Evolutionary conservation across 129 eudicot genomes (phyloP).

Genomic region (Artemisia annua): DNA sequence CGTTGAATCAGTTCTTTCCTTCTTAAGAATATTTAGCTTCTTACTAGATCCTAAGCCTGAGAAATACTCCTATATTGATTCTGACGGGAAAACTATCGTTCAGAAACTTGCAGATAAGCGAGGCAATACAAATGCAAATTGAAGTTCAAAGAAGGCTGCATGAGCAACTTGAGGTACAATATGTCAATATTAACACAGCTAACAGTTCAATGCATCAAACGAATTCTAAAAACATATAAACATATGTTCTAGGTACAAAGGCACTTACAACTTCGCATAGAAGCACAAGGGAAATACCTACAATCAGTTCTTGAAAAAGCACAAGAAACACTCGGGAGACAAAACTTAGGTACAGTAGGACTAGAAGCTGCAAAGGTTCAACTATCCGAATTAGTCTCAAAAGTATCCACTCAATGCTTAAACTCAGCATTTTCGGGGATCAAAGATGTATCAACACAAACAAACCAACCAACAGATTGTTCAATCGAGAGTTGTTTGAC

Average conservation of each 20-base stretch:
- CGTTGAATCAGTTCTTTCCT: no score
- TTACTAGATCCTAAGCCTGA: no score
- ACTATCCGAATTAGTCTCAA: constrained; percentile 75
- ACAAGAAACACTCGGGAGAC: constrained; percentile 84
- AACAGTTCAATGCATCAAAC: neutral
- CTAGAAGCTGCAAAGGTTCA: constrained; percentile 85
- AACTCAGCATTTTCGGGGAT: constrained; percentile 64
- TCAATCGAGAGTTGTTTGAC: constrained; percentile 91
- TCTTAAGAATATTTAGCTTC: no score
- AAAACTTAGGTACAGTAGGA: constrained; percentile 77
- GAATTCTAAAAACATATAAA: neutral
- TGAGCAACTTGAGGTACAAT: constrained; percentile 61
- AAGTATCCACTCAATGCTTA: constrained; percentile 74
- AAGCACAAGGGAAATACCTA: constrained; percentile 96
- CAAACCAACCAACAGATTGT: constrained; percentile 66
- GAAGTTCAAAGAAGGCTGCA: constrained; percentile 91
- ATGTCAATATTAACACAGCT: neutral
- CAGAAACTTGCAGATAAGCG: constrained; percentile 80
- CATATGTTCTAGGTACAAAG: constrained; percentile 63
- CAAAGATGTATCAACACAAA: constrained; percentile 58
- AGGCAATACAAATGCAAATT: constrained; percentile 95
- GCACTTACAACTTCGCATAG: constrained; percentile 88
- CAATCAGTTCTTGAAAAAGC: constrained; percentile 97
- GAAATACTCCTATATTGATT: constrained; percentile 9
- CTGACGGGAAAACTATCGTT: constrained; percentile 18